These are phyloP conservation scores for Plectosphaerella cucumerina DNA, from an alignment of 2,329 filamentous ascomycete species.

Conservation along the genomic window DNA sequence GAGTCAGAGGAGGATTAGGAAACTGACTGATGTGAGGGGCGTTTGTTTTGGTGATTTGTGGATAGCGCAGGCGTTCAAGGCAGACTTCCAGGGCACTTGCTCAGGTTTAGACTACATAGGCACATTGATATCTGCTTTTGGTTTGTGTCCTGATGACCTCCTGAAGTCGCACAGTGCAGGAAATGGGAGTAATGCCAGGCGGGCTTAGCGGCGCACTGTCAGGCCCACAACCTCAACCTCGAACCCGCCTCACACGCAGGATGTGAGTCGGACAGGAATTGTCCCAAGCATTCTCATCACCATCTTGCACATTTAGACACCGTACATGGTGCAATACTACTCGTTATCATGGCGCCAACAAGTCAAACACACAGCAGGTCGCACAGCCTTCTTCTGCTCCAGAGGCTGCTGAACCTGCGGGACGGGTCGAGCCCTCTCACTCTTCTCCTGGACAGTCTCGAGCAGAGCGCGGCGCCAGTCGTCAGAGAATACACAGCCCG, in stretches of 20 bases:
- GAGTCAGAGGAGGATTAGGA: not conserved
- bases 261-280: no score
- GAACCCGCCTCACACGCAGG: not conserved
- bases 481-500: slow-evolving; percentile 70
- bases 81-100: not conserved
- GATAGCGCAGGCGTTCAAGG: not conserved
- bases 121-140: not conserved
- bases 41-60: no score
- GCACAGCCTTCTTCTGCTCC: slow-evolving; percentile 79
- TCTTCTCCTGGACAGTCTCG: slow-evolving; percentile 76
- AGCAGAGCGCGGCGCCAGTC: slow-evolving; percentile 71
- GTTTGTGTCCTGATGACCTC: no score
- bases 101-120: not conserved
- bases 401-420: slow-evolving; percentile 73
- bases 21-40: not conserved
- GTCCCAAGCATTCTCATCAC: no score
- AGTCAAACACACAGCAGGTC: slow-evolving; percentile 68
- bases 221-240: not conserved
- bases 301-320: no score
- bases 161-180: not conserved
- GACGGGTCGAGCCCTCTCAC: slow-evolving; percentile 84
- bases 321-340: no score
- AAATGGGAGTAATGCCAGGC: not conserved
- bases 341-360: slow-evolving; percentile 46
- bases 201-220: not conserved